Percentiles rank a stretch among this genome's conserved stretches.
Conservation (phyloP, 768 basidiomycete species). For the Ramaria rubella region DNA sequence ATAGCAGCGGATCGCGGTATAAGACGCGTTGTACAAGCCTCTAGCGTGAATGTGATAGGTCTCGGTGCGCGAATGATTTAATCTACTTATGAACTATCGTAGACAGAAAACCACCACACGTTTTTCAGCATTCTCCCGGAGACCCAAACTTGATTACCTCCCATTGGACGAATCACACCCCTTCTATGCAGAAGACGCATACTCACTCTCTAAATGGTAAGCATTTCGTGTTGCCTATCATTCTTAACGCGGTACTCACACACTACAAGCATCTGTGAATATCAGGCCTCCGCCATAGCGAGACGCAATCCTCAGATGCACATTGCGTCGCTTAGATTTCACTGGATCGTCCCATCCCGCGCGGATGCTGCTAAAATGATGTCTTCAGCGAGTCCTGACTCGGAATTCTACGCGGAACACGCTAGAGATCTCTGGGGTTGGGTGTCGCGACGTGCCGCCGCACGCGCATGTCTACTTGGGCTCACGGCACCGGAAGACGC, state of each 20-base stretch:
- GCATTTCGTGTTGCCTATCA: background rate
- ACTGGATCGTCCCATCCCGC: constrained; percentile 44
- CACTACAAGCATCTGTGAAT: constrained; percentile 47
- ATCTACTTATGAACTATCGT: constrained; percentile 33
- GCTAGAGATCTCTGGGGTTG: constrained; percentile 60
- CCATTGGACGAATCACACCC: constrained; percentile 62
- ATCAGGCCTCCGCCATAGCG: constrained; percentile 60
- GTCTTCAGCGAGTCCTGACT: background rate
- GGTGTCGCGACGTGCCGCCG: constrained; percentile 57
- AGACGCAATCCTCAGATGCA: constrained; percentile 53
- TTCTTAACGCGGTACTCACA: background rate
- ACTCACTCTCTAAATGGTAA: constrained; percentile 64
- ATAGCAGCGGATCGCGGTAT: constrained; percentile 64
- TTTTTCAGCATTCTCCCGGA: background rate
- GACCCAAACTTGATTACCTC: constrained; percentile 47
- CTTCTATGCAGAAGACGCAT: constrained; percentile 58
- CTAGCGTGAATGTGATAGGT: constrained; percentile 54
- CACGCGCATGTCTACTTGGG: constrained; percentile 58
- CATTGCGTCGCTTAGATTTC: constrained; percentile 61
- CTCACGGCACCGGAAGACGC: constrained; percentile 36
- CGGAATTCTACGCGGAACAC: constrained; percentile 20
- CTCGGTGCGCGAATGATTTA: constrained; percentile 25
- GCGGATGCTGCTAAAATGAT: constrained; percentile 12
- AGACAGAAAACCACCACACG: background rate
- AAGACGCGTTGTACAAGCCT: constrained; percentile 55